phyloP scores from a whole-genome alignment of 192 early-diverging fungal genomes.

The Coemansia sp. region DNA sequence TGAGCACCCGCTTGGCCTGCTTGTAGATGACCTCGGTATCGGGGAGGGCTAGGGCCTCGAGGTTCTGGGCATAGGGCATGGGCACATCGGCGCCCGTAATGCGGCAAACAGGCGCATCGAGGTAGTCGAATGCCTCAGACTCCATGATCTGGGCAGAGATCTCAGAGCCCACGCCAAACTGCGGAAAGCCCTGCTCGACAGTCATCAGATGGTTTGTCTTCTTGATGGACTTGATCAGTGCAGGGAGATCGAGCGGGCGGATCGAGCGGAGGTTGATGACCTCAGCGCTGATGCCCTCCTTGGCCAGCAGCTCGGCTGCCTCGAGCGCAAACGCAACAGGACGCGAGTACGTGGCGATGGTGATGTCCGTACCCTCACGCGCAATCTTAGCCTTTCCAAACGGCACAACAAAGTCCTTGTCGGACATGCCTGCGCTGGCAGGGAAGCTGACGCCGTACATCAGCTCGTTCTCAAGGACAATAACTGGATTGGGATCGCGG shows the following conservation, averaged over 20 bases:
- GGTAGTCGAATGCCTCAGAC: constrained; percentile 91
- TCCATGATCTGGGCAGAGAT: constrained; percentile 97
- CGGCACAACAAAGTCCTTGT: constrained; percentile 78
- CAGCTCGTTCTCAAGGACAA: constrained; percentile 95
- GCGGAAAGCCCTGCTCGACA: constrained; percentile 94
- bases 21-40: constrained; percentile 78
- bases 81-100: constrained; percentile 97
- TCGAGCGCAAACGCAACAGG: constrained; percentile 81
- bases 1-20: constrained; percentile 64
- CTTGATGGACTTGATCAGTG: constrained; percentile 91
- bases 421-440: constrained; percentile 70
- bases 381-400: constrained; percentile 98
- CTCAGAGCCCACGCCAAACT: constrained; percentile 92
- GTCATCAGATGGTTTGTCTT: constrained; percentile 97
- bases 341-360: constrained; percentile 91
- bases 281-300: constrained; percentile 76
- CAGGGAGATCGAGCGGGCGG: constrained; percentile 88
- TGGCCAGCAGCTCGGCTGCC: constrained; percentile 81
- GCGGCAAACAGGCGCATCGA: constrained; percentile 91
- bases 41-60: constrained; percentile 87
- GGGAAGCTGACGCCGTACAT: constrained; percentile 93
- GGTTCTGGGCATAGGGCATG: constrained; percentile 94
- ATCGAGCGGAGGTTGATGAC: constrained; percentile 99
- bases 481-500: constrained; percentile 96
- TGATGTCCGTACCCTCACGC: constrained; percentile 78